Conservation (phyloP, 305 asterid genomes). For the Plantago rigida region DNA sequence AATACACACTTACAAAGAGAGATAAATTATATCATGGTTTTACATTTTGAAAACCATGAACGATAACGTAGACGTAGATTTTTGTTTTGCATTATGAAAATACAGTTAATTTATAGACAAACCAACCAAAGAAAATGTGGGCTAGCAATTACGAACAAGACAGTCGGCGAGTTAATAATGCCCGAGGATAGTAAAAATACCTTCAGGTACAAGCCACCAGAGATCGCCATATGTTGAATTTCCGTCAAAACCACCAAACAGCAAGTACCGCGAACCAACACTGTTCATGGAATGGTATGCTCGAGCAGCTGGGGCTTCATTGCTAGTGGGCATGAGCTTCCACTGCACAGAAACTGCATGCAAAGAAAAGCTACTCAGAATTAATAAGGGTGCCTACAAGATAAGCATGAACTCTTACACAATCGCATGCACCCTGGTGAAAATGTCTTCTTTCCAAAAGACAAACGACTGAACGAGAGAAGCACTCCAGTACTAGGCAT, state of each 20-base stretch:
- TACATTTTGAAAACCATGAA: conserved; percentile 1
- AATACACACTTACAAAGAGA: conserved; percentile 4
- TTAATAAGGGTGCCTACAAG: not conserved
- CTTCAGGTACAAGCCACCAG: conserved; percentile 99
- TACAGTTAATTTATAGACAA: not conserved
- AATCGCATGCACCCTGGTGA: too few relatives aligned
- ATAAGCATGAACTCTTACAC: not conserved
- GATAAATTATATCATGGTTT: conserved; percentile 1
- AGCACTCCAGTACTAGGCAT: too few relatives aligned
- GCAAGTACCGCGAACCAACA: conserved; percentile 59
- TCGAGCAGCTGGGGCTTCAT: conserved; percentile 78
- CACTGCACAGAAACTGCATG: conserved; percentile 75
- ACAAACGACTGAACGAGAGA: too few relatives aligned
- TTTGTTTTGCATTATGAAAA: too few relatives aligned
- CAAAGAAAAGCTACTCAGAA: conserved; percentile 5
- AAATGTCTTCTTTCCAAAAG: too few relatives aligned
- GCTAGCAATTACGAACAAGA: not conserved
- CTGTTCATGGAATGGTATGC: conserved; percentile 92
- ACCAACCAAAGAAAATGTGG: conserved; percentile 1
- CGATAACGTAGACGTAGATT: too few relatives aligned
- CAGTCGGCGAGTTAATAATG: not conserved
- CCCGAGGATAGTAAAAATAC: conserved; percentile 30
- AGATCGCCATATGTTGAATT: conserved; percentile 81
- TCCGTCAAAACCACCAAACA: conserved; percentile 96
- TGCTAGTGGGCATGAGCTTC: conserved; percentile 69